A percentile compares a stretch with the other conserved stretches of the same genome.
Evolutionary conservation across 345 rosid species (phyloP).

Genomic region (Eucalyptus dawsonii): DNA sequence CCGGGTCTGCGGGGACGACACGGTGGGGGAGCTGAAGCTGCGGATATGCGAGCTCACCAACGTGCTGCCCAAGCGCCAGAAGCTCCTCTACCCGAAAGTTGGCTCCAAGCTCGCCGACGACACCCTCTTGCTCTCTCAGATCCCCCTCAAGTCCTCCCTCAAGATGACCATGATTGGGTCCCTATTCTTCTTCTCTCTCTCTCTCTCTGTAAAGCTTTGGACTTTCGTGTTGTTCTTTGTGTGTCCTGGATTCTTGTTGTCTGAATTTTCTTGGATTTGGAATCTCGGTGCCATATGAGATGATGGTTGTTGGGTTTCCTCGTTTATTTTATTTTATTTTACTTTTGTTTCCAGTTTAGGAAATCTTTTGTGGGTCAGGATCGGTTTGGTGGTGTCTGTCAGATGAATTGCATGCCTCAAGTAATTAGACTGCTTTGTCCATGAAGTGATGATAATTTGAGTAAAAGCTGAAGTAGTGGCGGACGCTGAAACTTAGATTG

Average conservation of each 20-base stretch:
- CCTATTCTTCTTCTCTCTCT: not conserved
- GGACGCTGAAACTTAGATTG: not conserved
- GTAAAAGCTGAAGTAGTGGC: not conserved
- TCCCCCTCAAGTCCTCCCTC: conserved; percentile 74
- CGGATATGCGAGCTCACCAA: conserved; percentile 74
- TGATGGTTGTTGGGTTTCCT: not conserved
- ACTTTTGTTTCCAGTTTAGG: not conserved
- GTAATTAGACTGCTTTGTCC: not conserved
- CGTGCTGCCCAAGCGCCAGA: conserved; percentile 87
- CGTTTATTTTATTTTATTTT: not conserved
- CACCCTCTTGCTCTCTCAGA: conserved; percentile 49
- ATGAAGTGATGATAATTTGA: not conserved
- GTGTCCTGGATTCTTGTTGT: not conserved
- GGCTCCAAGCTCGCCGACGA: conserved; percentile 83
- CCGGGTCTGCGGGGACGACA: conserved; percentile 80
- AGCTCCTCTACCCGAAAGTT: conserved; percentile 89
- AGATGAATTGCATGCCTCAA: not conserved
- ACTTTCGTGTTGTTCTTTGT: not conserved
- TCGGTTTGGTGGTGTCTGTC: not conserved
- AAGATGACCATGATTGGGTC: conserved; percentile 99
- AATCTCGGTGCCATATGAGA: not conserved
- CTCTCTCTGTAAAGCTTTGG: not conserved
- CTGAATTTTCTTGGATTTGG: not conserved
- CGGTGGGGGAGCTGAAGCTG: conserved; percentile 86
- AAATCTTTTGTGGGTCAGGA: not conserved